Conservation (phyloP, 139 green algal species). For the Chlorella sp. region DNA sequence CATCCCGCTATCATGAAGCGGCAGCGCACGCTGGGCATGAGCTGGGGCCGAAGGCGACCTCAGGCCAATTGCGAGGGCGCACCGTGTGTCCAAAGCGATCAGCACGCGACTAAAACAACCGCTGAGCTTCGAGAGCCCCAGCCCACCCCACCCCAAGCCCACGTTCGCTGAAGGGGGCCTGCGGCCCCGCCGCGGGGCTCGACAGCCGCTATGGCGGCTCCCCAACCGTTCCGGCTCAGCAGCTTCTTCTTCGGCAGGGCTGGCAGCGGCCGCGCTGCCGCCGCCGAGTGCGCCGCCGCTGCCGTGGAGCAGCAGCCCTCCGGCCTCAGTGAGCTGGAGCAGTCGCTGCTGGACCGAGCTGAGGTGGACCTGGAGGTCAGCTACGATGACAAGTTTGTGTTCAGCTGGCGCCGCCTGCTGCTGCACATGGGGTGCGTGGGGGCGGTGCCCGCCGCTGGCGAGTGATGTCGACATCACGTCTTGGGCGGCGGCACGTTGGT, state of each 20-base stretch:
- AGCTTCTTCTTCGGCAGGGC: not conserved
- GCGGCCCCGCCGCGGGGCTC: not conserved
- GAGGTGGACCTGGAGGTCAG: slow-evolving; percentile 6
- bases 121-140: no score
- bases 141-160: no score
- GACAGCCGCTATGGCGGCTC: not conserved
- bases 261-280: not conserved
- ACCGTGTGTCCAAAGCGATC: no score
- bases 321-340: not conserved
- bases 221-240: not conserved
- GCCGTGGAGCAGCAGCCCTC: not conserved
- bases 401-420: slow-evolving; percentile 23
- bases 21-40: no score
- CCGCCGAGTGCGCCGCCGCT: not conserved
- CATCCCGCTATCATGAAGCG: no score
- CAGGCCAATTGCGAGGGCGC: no score
- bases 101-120: no score
- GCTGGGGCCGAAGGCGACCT: no score
- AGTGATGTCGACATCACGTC: no score
- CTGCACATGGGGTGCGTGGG: slow-evolving; percentile 10
- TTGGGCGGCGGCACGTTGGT: no score
- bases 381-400: slow-evolving; percentile 14
- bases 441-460: no score
- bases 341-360: not conserved
- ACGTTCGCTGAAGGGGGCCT: no score